phyloP scores from a whole-genome alignment of 116 monocot genomes.

The Iris pallida region DNA sequence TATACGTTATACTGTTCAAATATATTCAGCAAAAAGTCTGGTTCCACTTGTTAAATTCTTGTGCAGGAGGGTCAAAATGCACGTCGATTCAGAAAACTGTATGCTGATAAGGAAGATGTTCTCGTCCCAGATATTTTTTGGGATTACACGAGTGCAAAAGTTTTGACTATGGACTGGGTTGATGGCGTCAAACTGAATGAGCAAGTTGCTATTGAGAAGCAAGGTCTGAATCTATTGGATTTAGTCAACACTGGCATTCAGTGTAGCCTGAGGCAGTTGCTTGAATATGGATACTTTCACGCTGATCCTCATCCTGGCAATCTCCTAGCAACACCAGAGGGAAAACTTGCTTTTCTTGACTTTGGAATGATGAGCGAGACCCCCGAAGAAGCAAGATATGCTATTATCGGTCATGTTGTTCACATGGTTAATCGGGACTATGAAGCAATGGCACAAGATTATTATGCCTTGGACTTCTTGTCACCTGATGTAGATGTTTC shows the following conservation, averaged over 20 bases:
- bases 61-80: slow-evolving; percentile 98
- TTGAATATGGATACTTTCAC: slow-evolving; percentile 97
- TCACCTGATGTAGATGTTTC: slow-evolving; percentile 85
- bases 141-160: slow-evolving; percentile 95
- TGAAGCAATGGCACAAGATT: slow-evolving; percentile 98
- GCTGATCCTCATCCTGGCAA: slow-evolving; percentile 99
- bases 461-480: slow-evolving; percentile 92
- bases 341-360: slow-evolving; percentile 95
- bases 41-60: slow-evolving; percentile 1
- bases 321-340: slow-evolving; percentile 91
- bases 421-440: slow-evolving; percentile 98
- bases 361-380: slow-evolving; percentile 99
- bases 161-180: slow-evolving; percentile 98
- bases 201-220: slow-evolving; percentile 87
- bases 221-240: slow-evolving; percentile 80
- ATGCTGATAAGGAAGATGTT: slow-evolving; percentile 95
- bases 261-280: slow-evolving; percentile 92
- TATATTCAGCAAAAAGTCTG: background rate
- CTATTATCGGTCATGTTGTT: slow-evolving; percentile 96
- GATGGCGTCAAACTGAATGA: slow-evolving; percentile 91
- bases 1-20: background rate
- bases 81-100: slow-evolving; percentile 82
- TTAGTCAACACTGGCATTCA: slow-evolving; percentile 94
- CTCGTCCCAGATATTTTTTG: slow-evolving; percentile 97
- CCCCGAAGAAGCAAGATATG: slow-evolving; percentile 88